A percentile compares a stretch with the other conserved stretches of the same genome.
These are phyloP conservation scores for Anthoceros angustus DNA, from an alignment of 225 moss, liverwort and hornwort species.

Conservation along the genomic window DNA sequence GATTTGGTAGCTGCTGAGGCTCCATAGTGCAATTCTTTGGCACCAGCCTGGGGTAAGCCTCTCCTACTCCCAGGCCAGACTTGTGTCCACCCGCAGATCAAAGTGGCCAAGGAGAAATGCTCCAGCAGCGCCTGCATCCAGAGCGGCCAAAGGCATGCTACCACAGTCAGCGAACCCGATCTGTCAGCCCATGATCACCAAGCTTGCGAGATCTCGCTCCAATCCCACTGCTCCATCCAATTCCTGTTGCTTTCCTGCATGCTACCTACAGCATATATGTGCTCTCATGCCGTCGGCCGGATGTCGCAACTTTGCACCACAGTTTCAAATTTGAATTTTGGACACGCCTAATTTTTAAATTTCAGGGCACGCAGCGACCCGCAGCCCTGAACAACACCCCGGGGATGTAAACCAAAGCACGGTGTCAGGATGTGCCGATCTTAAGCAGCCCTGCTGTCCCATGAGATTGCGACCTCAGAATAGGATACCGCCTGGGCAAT, in stretches of 20 bases:
- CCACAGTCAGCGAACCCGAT: no score
- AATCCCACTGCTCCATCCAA: not conserved
- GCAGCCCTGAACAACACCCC: not conserved
- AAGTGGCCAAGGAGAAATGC: no score
- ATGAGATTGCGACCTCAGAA: no score
- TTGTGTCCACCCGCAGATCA: no score
- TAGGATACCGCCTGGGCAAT: no score
- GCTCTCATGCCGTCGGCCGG: not conserved
- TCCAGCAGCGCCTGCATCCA: no score
- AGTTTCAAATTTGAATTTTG: not conserved
- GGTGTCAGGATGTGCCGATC: no score
- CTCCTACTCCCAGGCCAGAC: not conserved
- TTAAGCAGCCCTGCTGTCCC: no score
- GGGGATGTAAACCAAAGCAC: no score
- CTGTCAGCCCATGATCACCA: no score
- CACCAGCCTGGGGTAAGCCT: not conserved
- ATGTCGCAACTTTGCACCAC: not conserved
- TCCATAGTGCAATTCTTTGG: not conserved
- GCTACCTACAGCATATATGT: not conserved
- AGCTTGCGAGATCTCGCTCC: not conserved
- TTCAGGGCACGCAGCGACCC: not conserved
- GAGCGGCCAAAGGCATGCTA: no score
- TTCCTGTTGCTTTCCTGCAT: not conserved
- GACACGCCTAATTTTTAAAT: not conserved
- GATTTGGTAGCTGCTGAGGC: not conserved